Evolutionary conservation across 176 grass and related monocot genomes (phyloP), one percentile per base, ranked within the genome.

Genomic region (Dactylis glomerata): DNA sequence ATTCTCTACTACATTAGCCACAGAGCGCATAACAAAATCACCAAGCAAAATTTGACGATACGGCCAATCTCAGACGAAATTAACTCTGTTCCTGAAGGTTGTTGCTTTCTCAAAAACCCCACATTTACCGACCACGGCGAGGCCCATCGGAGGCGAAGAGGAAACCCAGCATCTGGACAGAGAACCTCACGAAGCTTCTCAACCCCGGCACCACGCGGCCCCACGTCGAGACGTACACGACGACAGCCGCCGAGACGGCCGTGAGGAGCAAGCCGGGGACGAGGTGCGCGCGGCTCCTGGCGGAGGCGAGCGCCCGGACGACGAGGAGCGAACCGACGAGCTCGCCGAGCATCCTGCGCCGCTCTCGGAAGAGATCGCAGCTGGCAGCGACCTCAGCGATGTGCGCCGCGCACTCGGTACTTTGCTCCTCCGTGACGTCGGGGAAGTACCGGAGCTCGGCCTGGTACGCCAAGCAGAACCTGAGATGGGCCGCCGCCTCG

Each of bases 141-240:
- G 40, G 40, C 40, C 68, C 23, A 27, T 72, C 13, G 68, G 13
- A 26, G 40, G 6, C 37, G 11, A 68, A 58, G 51, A 88, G 67
- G 44, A 84, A 73, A 1, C 34, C 31, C 34, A 80, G 24, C 75
- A 74, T 8, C 12, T 73, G 33, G 40, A 31, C 0, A 46, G 34
- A 32, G 78, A 82, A 57, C 61, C 72, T 58, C 36, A 82, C 36
- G 61, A 87, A 33, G 73, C 63, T 61, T 51, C 27, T 57, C 9
- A 19, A 0, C 17, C 80, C 73, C 0, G 38, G 63, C 28, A 30
- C 86, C 62, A 88, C 80, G 40, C 27, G 17, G 80, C 73, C 40
- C 28, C 37, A 13, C 22, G 86, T 70, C 28, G 40, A 74, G 38
- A 52, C 62, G 63, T 37, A 82, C 22, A 66, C 79, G 50, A 82